Conservation (phyloP, 306 rosid species). For the Rubus idaeus region DNA sequence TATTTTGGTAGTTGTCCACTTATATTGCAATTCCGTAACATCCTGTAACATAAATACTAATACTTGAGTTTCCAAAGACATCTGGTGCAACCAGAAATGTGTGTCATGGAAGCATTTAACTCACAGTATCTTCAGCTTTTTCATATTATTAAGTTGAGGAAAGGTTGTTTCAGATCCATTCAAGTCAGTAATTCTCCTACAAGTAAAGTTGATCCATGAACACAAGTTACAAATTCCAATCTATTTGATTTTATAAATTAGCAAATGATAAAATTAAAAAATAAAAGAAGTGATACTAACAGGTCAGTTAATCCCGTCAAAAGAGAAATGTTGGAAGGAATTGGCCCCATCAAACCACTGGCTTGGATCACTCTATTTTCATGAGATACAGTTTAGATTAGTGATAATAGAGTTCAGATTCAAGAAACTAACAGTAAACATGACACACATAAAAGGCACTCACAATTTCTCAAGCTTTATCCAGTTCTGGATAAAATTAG, state of each 20-base stretch:
- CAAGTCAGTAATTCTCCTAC: slow-evolving; percentile 80
- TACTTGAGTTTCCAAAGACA: slow-evolving; percentile 1
- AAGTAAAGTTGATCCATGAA: slow-evolving; percentile 19
- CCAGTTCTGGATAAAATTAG: slow-evolving; percentile 55
- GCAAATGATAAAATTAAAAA: too few relatives aligned
- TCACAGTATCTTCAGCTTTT: slow-evolving; percentile 43
- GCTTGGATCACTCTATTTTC: slow-evolving; percentile 54
- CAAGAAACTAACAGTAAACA: neutral
- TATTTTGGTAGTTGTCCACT: slow-evolving; percentile 43
- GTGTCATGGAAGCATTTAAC: slow-evolving; percentile 25
- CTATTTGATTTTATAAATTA: neutral
- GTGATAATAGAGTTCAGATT: neutral
- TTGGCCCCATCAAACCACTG: slow-evolving; percentile 74
- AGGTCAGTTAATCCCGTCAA: slow-evolving; percentile 44
- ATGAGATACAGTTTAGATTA: slow-evolving; percentile 3
- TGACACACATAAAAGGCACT: slow-evolving; percentile 14
- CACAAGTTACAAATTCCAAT: neutral
- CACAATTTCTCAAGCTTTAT: slow-evolving; percentile 45
- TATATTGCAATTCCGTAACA: slow-evolving; percentile 66
- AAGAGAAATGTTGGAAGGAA: slow-evolving; percentile 52
- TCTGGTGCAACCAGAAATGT: neutral
- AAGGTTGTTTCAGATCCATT: slow-evolving; percentile 48
- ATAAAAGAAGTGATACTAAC: slow-evolving; percentile 40
- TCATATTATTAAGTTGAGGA: slow-evolving; percentile 46
- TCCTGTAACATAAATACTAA: slow-evolving; percentile 36